Evolutionary conservation across 2,329 filamentous ascomycete genomes (phyloP).

Genomic region (Cryphonectria nitschkei): DNA sequence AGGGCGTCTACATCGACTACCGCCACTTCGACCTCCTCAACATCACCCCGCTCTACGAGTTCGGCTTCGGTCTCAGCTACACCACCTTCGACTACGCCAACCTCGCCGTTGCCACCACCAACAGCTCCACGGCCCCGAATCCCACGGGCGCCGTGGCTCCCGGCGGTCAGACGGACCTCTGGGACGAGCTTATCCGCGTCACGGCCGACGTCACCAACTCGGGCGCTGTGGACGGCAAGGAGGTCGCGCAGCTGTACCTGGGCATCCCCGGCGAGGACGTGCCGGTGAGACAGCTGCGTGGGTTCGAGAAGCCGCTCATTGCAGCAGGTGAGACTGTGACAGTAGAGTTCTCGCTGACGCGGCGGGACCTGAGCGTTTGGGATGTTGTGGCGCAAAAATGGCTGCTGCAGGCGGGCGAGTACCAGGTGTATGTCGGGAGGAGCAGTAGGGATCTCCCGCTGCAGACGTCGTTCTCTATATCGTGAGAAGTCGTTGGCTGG

Average conservation of each 20-base stretch:
- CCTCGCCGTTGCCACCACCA: conserved; percentile 39
- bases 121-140: conserved; percentile 36
- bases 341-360: conserved; percentile 57
- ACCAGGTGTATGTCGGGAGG: conserved; percentile 49
- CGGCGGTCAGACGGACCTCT: conserved; percentile 52
- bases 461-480: conserved; percentile 38
- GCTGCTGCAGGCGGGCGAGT: conserved; percentile 52
- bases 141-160: conserved; percentile 44
- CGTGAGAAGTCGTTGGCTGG: background rate
- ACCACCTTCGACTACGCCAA: conserved; percentile 54
- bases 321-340: conserved; percentile 47
- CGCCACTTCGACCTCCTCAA: conserved; percentile 54
- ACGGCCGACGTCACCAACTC: conserved; percentile 47
- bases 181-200: conserved; percentile 48
- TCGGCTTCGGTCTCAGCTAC: conserved; percentile 61
- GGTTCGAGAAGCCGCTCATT: conserved; percentile 65
- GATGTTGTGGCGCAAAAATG: conserved; percentile 64
- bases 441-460: conserved; percentile 53
- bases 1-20: conserved; percentile 59
- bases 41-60: conserved; percentile 56
- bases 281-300: conserved; percentile 63
- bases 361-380: conserved; percentile 70
- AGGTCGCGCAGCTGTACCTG: conserved; percentile 54
- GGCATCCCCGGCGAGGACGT: conserved; percentile 46
- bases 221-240: conserved; percentile 46